Evolutionary conservation across 768 basidiomycete species (phyloP), one percentile per base, ranked within the genome.

Genomic region (Sporobolomyces phaffii): DNA sequence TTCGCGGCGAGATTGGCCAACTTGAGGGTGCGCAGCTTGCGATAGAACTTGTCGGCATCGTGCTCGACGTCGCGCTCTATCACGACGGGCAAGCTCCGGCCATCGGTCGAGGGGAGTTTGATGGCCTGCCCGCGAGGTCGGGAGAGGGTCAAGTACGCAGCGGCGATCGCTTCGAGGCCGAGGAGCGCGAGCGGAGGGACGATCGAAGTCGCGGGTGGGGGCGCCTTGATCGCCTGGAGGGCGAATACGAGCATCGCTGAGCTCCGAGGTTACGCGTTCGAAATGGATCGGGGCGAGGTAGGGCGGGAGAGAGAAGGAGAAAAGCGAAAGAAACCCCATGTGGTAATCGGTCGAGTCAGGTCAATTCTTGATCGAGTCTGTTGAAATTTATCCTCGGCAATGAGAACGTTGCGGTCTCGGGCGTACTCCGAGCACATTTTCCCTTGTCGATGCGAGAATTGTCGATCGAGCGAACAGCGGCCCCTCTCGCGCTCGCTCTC

Each of bases 161-260:
- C 34, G 22, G 50, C 28, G 54, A 53, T 3, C 34, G 31, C 10
- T n/a, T 49, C 41, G 38, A 50, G 5, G 24, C 28, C 28, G 52
- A 57, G 15, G 48, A 65, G 48, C 1, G 24, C 26, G 43, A 57
- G 26, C 5, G 50, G 29, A 0, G 60, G 54, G 18, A 52, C 9
- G 26, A 44, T 33, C 7, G 63, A 31, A 17, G 28, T 31, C 51
- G 49, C 13, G 1, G 44, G 40, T 1, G 44, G 44, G 0, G 31
- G n/a, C 9, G 36, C 3, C 20, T 31, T 2, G 28, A 44, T 26
- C 22, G 51, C 48, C 10, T 62, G 48, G 0, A 68, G 50, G 11
- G 49, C 60, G 28, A 68, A 68, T 1, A 68, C 61, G 49, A 68
- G 66, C 66, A 68, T 68, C n/a, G 20, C 2, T 22, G 41, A 44